Evolutionary conservation across 164 flowering plant genomes (phyloP).

Genomic region (Paratinospora sagittata): DNA sequence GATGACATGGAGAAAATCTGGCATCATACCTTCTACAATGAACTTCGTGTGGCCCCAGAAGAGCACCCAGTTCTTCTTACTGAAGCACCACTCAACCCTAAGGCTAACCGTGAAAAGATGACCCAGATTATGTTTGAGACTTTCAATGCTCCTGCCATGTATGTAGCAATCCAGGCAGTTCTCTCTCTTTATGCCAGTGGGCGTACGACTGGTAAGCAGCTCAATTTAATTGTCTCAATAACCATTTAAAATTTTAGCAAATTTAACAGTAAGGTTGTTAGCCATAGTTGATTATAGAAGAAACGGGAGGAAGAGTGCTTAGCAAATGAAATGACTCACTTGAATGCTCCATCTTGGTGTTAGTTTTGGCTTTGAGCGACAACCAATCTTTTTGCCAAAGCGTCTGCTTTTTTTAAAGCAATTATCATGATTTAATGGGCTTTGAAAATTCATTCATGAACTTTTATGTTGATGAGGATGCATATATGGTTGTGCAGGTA

Average conservation of each 20-base stretch:
- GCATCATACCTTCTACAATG: conserved; percentile 83
- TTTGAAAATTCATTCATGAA: not conserved
- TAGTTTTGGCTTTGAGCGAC: not conserved
- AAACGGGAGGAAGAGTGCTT: no score
- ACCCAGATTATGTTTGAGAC: conserved; percentile 75
- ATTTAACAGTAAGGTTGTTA: not conserved
- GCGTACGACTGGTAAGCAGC: conserved; percentile 64
- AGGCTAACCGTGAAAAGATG: conserved; percentile 73
- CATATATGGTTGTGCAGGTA: conserved; percentile 28
- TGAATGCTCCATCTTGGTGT: not conserved
- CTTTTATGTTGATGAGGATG: not conserved
- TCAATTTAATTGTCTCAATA: not conserved
- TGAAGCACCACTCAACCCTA: conserved; percentile 76
- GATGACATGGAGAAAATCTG: conserved; percentile 82
- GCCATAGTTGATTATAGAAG: no score
- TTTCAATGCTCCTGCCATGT: conserved; percentile 63
- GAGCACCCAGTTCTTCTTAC: conserved; percentile 76
- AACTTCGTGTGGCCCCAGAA: conserved; percentile 72
- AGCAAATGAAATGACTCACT: not conserved
- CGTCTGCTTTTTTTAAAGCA: not conserved
- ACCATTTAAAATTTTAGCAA: not conserved
- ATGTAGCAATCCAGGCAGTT: conserved; percentile 71
- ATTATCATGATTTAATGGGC: not conserved
- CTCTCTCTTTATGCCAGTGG: conserved; percentile 80
- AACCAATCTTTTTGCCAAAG: not conserved